phyloP scores from a whole-genome alignment of 1,284 basidiomycete genomes.

The Leccinum fuscescens region DNA sequence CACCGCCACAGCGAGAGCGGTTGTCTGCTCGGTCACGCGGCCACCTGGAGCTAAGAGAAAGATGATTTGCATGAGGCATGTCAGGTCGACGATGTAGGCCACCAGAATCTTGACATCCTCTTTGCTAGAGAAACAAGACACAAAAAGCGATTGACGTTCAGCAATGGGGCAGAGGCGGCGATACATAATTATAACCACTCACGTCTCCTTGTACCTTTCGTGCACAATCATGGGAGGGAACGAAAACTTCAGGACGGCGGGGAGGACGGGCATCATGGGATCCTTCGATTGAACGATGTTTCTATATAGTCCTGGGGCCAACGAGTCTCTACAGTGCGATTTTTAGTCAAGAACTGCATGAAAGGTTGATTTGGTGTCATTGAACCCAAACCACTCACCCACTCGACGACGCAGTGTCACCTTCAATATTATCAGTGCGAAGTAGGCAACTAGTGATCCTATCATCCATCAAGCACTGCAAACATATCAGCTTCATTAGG shows the following conservation, averaged over 20 bases:
- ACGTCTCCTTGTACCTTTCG: constrained; percentile 7
- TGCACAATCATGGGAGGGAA: no score
- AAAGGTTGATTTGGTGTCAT: neutral
- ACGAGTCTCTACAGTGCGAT: constrained; percentile 4
- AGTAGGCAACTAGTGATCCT: constrained; percentile 4
- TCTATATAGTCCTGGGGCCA: neutral
- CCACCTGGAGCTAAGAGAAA: constrained; percentile 7
- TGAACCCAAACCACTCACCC: constrained; percentile 1
- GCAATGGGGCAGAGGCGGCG: neutral
- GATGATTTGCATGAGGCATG: constrained; percentile 25
- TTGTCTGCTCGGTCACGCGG: neutral
- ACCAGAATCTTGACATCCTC: neutral
- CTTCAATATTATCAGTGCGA: neutral
- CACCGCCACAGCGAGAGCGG: neutral
- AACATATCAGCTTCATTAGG: neutral
- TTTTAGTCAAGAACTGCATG: neutral
- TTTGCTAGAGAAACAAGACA: neutral
- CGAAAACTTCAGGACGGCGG: neutral
- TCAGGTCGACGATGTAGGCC: constrained; percentile 24
- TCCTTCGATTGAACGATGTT: neutral
- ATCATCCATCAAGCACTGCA: constrained; percentile 19
- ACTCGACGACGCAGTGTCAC: neutral
- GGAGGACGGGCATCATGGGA: neutral
- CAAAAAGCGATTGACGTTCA: neutral
- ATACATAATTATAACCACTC: constrained; percentile 6